Conservation (phyloP, 768 basidiomycete genomes). For the Tylopilus subfusipes region DNA sequence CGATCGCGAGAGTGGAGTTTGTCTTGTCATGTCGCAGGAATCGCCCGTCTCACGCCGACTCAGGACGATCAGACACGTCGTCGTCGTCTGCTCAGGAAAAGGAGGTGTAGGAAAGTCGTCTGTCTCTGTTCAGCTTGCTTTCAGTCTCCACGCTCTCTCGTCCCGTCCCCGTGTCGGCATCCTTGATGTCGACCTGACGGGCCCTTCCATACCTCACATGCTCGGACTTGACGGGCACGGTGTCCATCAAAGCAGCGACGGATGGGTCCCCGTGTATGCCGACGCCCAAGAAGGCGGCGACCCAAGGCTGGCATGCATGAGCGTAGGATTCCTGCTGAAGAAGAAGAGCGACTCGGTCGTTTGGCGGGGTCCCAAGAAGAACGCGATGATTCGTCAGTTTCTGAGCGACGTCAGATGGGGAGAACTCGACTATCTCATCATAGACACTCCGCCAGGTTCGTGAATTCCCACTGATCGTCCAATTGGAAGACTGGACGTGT, state of each 20-base stretch:
- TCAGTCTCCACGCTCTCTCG: conserved; percentile 73
- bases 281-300: conserved; percentile 54
- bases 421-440: conserved; percentile 84
- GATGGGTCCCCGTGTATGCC: conserved; percentile 98
- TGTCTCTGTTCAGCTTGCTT: conserved; percentile 85
- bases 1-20: not conserved
- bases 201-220: conserved; percentile 94
- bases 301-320: conserved; percentile 88
- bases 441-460: conserved; percentile 96
- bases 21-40: conserved; percentile 32
- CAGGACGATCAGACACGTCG: conserved; percentile 71
- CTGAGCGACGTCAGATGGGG: conserved; percentile 95
- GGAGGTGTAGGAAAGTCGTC: conserved; percentile 99
- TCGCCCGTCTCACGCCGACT: conserved; percentile 73
- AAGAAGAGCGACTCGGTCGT: conserved; percentile 91
- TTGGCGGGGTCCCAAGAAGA: conserved; percentile 98
- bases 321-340: conserved; percentile 91
- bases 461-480: conserved; percentile 5
- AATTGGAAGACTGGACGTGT: conserved; percentile 6
- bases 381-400: conserved; percentile 97
- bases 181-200: conserved; percentile 90
- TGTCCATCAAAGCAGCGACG: conserved; percentile 90
- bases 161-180: conserved; percentile 76
- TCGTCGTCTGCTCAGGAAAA: conserved; percentile 94
- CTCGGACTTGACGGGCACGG: conserved; percentile 82